Base-by-base conservation (phyloP, 1,284 basidiomycete species). In the Tetrapyrgos nigripes region DNA sequence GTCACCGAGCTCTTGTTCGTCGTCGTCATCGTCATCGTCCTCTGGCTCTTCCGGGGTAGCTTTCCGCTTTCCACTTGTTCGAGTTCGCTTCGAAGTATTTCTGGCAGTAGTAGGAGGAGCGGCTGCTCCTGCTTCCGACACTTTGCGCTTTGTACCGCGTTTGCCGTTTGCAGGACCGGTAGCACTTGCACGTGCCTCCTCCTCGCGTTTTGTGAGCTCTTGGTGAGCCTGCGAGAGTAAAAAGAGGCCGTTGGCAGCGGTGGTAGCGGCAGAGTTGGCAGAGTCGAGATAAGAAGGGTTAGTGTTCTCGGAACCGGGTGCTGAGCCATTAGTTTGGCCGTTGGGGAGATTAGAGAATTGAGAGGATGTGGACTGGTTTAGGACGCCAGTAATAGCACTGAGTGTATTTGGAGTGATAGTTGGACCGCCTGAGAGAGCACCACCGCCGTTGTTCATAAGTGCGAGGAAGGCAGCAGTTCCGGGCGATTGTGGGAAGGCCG, bases 131-230 rank as follows among this genome's bases (percentile, higher is more conserved):
- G 68, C 72, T 56, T 87, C 83, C 50, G 83, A 82, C 17, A 79
- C 81, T 75, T 91, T 91, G 65, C 89, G 84, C 74, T 91, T 92
- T 8, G 84, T 79, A 1, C 83, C 83, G 33, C 88, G 82, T 63
- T 86, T 86, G 33, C 62, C 70, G 58, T 72, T 74, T n/a, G 65
- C 48, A 31, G 43, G 52, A 37, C n/a, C 53, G 63, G 64, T 61
- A 60, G 69, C 63, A 58, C 71, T 66, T 21, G 81, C 83, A 57
- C 83, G 81, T 65, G 87, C 85, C 0, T 85, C 84, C 71, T 93
- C 92, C 70, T 97, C 95, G 24, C 94, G 88, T 79, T 97, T 97
- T n/a, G 93, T 93, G 58, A 97, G 86, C 80, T 97, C 95, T 71
- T 97, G 94, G 70, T 97, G 95, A 23, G 95, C 95, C 73, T 97